phyloP scores from a whole-genome alignment of 2,329 filamentous ascomycete genomes.

The Colletotrichum salicis region DNA sequence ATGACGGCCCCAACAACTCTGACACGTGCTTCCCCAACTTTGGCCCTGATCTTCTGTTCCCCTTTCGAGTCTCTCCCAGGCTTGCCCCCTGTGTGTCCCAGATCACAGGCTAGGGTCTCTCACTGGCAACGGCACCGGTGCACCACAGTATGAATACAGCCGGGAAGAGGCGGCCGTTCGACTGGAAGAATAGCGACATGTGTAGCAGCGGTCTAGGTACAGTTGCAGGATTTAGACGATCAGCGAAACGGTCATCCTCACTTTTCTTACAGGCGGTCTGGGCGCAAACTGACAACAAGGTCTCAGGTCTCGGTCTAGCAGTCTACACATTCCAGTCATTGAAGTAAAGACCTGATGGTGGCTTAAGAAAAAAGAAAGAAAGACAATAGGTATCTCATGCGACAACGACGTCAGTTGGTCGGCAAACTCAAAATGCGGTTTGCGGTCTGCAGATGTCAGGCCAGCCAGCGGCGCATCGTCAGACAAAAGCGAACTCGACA shows the following conservation, averaged over 20 bases:
- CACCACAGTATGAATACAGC: neutral
- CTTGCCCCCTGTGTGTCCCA: neutral
- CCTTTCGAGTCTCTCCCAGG: neutral
- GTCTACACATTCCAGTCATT: neutral
- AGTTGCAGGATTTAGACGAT: constrained; percentile 12
- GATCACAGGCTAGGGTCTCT: neutral
- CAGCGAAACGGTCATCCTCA: neutral
- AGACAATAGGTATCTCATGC: constrained; percentile 2
- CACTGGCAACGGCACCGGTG: too few species aligned
- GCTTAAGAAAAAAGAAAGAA: neutral
- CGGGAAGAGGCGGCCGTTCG: neutral
- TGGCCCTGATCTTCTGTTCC: constrained; percentile 21
- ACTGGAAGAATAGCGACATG: neutral
- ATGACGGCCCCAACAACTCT: constrained; percentile 30
- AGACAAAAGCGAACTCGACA: neutral
- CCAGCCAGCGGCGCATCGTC: constrained; percentile 14
- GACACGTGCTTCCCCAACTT: constrained; percentile 36
- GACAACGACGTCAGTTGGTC: neutral
- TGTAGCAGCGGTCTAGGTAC: too few species aligned
- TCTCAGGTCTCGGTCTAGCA: neutral
- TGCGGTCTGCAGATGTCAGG: constrained; percentile 15
- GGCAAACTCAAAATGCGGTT: constrained; percentile 16
- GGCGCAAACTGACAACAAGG: neutral
- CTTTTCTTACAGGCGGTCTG: neutral
- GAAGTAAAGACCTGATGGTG: neutral